Evolutionary conservation across 371 early-diverging fungal genomes (phyloP).

Genomic region (Mortierella sp.): DNA sequence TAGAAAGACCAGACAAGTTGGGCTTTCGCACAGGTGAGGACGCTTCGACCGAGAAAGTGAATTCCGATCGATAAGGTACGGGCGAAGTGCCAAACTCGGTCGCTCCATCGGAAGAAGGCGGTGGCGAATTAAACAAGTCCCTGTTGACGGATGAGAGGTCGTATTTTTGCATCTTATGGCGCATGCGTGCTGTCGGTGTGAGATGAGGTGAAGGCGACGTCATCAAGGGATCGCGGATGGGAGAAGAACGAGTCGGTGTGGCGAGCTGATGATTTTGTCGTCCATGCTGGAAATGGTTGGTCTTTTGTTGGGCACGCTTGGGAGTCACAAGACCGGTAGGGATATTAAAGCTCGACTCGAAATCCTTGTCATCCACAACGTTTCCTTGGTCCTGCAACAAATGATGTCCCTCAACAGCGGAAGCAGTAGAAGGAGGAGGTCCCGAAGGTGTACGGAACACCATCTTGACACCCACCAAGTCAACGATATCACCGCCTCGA

Average conservation of each 20-base stretch:
- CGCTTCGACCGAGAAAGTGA: conserved; percentile 16
- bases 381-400: conserved; percentile 15
- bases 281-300: not conserved
- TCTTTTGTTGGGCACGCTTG: conserved; percentile 11
- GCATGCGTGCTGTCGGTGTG: conserved; percentile 46
- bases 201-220: conserved; percentile 11
- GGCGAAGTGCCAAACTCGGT: conserved; percentile 40
- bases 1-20: conserved; percentile 8
- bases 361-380: conserved; percentile 4
- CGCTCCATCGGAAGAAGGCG: conserved; percentile 35
- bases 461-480: conserved; percentile 54
- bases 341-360: not conserved
- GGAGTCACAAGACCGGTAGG: conserved; percentile 32
- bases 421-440: conserved; percentile 4
- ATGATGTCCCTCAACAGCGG: too few relatives aligned
- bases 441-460: conserved; percentile 29
- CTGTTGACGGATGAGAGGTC: conserved; percentile 26
- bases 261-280: conserved; percentile 13
- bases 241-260: conserved; percentile 35
- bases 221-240: conserved; percentile 19
- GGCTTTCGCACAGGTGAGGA: conserved; percentile 18
- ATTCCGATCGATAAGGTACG: conserved; percentile 21
- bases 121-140: conserved; percentile 28
- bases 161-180: conserved; percentile 43
- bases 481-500: conserved; percentile 45